A percentile compares a stretch with the other conserved stretches of the same genome.
Conservation (phyloP, 2,329 filamentous ascomycete species). For the Phyllosticta citribraziliensis region DNA sequence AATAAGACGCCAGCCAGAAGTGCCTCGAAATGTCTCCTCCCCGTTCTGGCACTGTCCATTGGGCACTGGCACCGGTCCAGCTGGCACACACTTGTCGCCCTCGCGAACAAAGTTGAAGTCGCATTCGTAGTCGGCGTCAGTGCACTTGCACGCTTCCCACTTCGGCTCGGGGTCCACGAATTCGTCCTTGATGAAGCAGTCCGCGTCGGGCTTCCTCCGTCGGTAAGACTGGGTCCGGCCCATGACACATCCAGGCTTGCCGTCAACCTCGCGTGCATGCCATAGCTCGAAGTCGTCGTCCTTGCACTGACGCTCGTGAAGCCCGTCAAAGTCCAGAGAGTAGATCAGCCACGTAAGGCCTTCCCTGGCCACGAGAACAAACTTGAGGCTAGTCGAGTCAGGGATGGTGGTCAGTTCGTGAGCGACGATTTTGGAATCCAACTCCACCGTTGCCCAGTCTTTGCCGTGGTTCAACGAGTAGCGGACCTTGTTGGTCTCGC, state of each 20-base stretch:
- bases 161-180: constrained; percentile 69
- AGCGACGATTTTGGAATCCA: constrained; percentile 63
- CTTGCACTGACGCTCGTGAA: constrained; percentile 73
- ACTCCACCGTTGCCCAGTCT: constrained; percentile 62
- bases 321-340: constrained; percentile 70
- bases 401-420: constrained; percentile 74
- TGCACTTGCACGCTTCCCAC: constrained; percentile 70
- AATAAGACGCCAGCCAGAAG: constrained; percentile 86
- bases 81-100: constrained; percentile 58
- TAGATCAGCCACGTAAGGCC: constrained; percentile 54
- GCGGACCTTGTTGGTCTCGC: constrained; percentile 50
- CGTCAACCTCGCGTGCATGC: constrained; percentile 74
- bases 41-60: constrained; percentile 63
- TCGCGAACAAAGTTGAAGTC: constrained; percentile 79
- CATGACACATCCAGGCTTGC: constrained; percentile 83
- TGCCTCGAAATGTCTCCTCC: constrained; percentile 68
- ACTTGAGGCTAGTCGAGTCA: constrained; percentile 88
- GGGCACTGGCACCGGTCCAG: constrained; percentile 54
- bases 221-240: constrained; percentile 83
- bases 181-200: constrained; percentile 80
- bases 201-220: constrained; percentile 74
- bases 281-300: constrained; percentile 74
- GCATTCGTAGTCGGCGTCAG: constrained; percentile 82
- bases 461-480: constrained; percentile 90
- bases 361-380: constrained; percentile 60